phyloP scores from a whole-genome alignment of 164 flowering plant species.

The Piper betle region DNA sequence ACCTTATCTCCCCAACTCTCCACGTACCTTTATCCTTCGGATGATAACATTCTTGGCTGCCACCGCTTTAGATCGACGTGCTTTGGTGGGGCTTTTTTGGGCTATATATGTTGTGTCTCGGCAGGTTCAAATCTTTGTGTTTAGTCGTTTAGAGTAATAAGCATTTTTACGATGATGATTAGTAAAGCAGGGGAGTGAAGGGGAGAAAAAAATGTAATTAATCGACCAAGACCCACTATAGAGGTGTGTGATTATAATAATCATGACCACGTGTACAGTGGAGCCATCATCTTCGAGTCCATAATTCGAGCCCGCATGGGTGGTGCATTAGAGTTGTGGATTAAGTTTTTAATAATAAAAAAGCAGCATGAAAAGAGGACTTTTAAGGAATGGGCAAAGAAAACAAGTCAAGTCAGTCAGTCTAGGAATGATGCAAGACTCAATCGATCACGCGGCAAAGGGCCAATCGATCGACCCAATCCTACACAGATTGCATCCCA shows the following conservation, averaged over 20 bases:
- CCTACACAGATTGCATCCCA: not conserved
- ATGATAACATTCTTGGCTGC: no score
- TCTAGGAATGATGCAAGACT: not conserved
- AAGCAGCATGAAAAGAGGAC: not conserved
- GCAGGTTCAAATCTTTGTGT: no score
- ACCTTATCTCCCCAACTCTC: not conserved
- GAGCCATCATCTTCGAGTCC: not conserved
- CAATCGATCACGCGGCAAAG: not conserved
- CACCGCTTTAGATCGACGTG: no score
- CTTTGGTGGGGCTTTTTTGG: no score
- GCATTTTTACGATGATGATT: no score
- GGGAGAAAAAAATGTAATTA: no score
- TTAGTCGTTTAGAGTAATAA: no score
- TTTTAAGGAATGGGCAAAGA: not conserved
- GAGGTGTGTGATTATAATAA: not conserved
- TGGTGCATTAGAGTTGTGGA: not conserved
- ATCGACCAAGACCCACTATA: no score
- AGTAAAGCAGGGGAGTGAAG: no score
- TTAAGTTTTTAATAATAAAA: no score
- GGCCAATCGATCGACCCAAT: not conserved
- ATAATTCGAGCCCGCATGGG: not conserved
- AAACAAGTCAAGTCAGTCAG: not conserved
- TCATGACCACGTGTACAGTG: not conserved
- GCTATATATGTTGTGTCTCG: no score
- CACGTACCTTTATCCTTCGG: not conserved